Evolutionary conservation across 768 basidiomycete species (phyloP), one percentile per base, ranked within the genome.

Genomic region (Lenzites betulinus): DNA sequence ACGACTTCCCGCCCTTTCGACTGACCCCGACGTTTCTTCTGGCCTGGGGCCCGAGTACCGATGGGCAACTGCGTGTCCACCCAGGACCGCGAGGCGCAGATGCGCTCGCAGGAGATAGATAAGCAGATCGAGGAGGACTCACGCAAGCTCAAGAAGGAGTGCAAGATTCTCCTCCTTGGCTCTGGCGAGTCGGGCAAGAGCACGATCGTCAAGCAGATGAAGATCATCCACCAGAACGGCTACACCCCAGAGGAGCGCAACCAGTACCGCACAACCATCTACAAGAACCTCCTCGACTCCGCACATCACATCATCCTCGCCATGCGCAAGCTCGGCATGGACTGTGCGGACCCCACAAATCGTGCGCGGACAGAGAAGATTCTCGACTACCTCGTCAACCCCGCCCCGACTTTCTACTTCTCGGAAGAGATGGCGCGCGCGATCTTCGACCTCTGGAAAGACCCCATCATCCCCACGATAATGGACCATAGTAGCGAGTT

Each of bases 141-240:
- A 16, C 86, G 84, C 72, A 86, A 82, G 73, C 89, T 89, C 64
- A 88, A 88, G 71, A 85, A 87, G 68, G 94, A 95, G 71, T 95
- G 92, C 79, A 95, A 95, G 82, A 95, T 97, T 66, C 75, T 97
- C 22, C 77, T 97, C 15, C 79, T 97, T n/a, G 95, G 95, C 56
- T 95, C 94, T 15, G 93, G 95, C 67, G 94, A 96, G 78, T 92
- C 90, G 0, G 96, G 95, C 7, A 98, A 98, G 76, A 88, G 86
- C 4, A 98, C 95, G 0, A 93, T 98, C 64, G 94, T 97, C 36
- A 98, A 98, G 72, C 95, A 98, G 74, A 97, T 98, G 95, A 97
- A 96, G 81, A 95, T 98, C 59, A 95, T 98, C 50, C 92, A 98
- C 73, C 92, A 96, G 73, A 86, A 88, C 62, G 95, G 95, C 13